Base-by-base conservation (phyloP, 148 eudicot genomes). In the Camellia lanceoleosa region DNA sequence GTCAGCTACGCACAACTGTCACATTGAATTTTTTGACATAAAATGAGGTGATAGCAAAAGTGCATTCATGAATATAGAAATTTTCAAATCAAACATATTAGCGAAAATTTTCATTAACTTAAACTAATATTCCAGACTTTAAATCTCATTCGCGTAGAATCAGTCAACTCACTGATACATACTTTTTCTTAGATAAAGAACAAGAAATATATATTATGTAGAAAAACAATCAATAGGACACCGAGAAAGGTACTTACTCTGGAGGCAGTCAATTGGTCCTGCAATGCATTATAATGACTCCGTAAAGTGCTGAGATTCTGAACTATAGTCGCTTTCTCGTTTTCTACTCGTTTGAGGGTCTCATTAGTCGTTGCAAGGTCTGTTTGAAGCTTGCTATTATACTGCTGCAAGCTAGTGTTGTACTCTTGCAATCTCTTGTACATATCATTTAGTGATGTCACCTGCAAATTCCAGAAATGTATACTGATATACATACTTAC, bases 331-430 rank as follows among this genome's bases (percentile, higher is more conserved):
- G 90, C 72, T 82, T 90, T 92, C 77, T 89, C 94, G 59, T 81
- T 88, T 81, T 88, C 94, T 23, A 88, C 87, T 71, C 88, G 87
- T 77, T 88, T 91, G 23, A 87, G 87, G 71, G 90, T 82, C 67
- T 85, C 88, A 80, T 79, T 89, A n/a, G 89, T 87, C 51, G 87
- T 75, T 69, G 90, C 89, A 75, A 92, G 89, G 51, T 92, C 97
- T 49, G 86, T 74, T 84, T 92, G 97, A 78, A 92, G 90, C 79
- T 87, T 89, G 84, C 87, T 82, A 74, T 92, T 92, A 70, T 92
- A 90, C 83, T 87, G 88, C 79, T 92, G 97, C 84, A 92, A 86
- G 81, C 92, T 89, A 42, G 91, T 88, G 76, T 88, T 92, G 87
- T 92, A 92, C 71, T 89, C 92, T 83, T 90, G 91, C 85, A 88